Evolutionary conservation across 176 grass and related monocot genomes (phyloP).

Genomic region (Chrysopogon serrulatus): DNA sequence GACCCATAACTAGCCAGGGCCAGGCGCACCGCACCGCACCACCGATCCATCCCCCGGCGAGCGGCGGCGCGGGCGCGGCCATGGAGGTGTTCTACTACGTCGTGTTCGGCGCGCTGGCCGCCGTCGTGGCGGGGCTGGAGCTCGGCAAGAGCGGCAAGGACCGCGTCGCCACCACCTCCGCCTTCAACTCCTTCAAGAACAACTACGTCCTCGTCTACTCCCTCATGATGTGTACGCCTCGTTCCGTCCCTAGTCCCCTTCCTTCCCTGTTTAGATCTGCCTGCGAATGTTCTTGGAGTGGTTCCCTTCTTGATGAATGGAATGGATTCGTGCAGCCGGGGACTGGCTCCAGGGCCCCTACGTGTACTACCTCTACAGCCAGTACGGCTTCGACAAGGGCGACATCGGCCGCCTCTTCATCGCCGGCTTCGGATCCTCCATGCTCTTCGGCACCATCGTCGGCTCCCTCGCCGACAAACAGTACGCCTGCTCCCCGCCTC

Average conservation of each 20-base stretch:
- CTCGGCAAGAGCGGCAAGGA: constrained; percentile 86
- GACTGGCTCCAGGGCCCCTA: constrained; percentile 98
- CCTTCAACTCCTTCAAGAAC: constrained; percentile 97
- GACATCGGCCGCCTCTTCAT: constrained; percentile 99
- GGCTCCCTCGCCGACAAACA: constrained; percentile 95
- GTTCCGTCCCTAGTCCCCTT: not conserved
- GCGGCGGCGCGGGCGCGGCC: not conserved
- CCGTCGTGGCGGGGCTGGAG: constrained; percentile 69
- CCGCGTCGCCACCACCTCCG: constrained; percentile 58
- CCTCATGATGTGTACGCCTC: constrained; percentile 82
- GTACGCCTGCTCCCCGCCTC: constrained; percentile 23
- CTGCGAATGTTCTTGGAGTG: not conserved
- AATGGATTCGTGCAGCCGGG: constrained; percentile 43
- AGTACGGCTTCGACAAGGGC: constrained; percentile 97
- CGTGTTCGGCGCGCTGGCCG: constrained; percentile 63
- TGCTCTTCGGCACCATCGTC: constrained; percentile 98
- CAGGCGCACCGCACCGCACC: not conserved
- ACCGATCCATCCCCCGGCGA: not conserved
- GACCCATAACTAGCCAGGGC: not conserved
- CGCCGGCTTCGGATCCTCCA: constrained; percentile 96
- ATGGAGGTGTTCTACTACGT: constrained; percentile 96
- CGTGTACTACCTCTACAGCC: constrained; percentile 93
- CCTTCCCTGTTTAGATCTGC: not conserved
- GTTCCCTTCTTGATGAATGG: not conserved
- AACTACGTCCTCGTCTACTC: constrained; percentile 99